Conservation (phyloP, 2,329 filamentous ascomycete species). For the Claviceps fusiformis region DNA sequence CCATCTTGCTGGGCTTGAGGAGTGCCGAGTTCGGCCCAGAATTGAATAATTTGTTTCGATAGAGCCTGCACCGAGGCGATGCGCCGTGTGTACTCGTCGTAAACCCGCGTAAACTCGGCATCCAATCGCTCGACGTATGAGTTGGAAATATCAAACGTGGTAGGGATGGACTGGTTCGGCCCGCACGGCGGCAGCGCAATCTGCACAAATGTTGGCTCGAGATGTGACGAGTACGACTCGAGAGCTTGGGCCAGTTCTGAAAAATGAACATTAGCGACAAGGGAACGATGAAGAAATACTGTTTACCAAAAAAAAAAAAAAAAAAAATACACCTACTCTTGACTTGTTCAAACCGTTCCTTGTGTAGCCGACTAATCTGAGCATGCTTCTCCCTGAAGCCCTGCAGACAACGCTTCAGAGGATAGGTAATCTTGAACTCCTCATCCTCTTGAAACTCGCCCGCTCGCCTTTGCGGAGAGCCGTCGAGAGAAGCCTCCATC, state of each 20-base stretch:
- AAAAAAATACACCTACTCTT: constrained; percentile 52
- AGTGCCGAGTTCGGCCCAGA: constrained; percentile 92
- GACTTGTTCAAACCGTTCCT: constrained; percentile 88
- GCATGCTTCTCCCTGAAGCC: constrained; percentile 74
- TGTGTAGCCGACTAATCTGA: constrained; percentile 68
- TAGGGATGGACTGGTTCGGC: constrained; percentile 60
- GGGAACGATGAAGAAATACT: too few species aligned
- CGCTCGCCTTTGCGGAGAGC: constrained; percentile 41
- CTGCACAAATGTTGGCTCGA: constrained; percentile 77
- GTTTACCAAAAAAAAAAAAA: not conserved
- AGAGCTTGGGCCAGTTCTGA: constrained; percentile 84
- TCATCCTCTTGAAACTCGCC: constrained; percentile 53
- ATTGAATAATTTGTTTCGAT: constrained; percentile 74
- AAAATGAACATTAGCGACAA: not conserved
- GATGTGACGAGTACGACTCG: constrained; percentile 90
- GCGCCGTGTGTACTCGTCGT: constrained; percentile 87
- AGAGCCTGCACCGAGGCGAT: constrained; percentile 60
- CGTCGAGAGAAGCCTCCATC: constrained; percentile 84
- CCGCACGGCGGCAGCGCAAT: constrained; percentile 74
- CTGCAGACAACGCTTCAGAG: constrained; percentile 67
- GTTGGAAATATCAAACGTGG: constrained; percentile 84
- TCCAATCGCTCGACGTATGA: constrained; percentile 79
- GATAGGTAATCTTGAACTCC: constrained; percentile 66
- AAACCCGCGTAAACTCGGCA: constrained; percentile 82
- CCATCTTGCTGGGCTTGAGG: constrained; percentile 86